Base-by-base conservation (phyloP, 2,329 filamentous ascomycete species). In the Aschersonia sp. region DNA sequence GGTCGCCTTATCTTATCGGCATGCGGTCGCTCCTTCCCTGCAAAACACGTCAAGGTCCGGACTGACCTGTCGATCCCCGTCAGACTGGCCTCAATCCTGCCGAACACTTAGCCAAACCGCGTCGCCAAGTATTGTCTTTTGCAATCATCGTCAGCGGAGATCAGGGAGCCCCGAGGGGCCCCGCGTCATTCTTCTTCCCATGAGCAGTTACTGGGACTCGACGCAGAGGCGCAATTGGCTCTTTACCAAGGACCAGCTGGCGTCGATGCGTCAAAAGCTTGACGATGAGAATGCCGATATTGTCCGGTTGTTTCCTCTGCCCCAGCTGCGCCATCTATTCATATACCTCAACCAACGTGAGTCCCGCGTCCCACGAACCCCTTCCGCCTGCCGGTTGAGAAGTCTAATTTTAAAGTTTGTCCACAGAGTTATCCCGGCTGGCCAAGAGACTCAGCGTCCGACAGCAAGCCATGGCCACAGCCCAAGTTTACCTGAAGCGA, bases 341-440 rank as follows among this genome's bases (percentile, higher is more conserved):
- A 94, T 96, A 51, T 97, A 89, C 65, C 89, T 96, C 60, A 89
- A 91, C 57, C 82, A 89, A 59, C 88, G 89, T 94, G 66, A 59
- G 83, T 53, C 31, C 51, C 20, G 20, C 20, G 20, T 20, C 20
- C 20, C 20, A 20, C 20, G 20, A 20, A 20, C 20, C 20, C 20
- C 20, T 20, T 20, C 20, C 20, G 20, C 20, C 20, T 20, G 2
- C 20, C 20, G 20, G 20, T 20, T 20, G n/a, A 45, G 43, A n/a
- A 30, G 7, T 5, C 4, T 20, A 20, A 20, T 20, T 20, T 20
- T 20, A 30, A 7, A 30, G 30, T 41, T 46, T 48, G 31, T 42
- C 9, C 45, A 28, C 20, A 89, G 86, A 94, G 65, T 74, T 97
- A 48, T 76, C 79, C 52, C 85, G 89, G 51, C 75, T 98, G 51